These are phyloP conservation scores for Penicillium sp. DNA, from an alignment of 2,329 filamentous ascomycete genomes.

Conservation along the genomic window DNA sequence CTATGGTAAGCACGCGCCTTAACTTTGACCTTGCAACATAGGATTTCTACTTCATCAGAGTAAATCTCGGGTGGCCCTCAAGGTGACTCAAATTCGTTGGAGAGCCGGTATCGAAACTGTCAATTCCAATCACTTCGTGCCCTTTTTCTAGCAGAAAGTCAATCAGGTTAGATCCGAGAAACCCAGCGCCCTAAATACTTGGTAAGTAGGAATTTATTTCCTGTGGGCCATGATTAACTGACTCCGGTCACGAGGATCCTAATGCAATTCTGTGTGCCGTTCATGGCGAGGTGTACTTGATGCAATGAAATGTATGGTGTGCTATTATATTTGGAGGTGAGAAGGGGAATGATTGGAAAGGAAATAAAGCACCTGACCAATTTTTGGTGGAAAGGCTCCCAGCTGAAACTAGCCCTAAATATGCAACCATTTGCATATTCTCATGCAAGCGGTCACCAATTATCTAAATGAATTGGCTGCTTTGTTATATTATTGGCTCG, in stretches of 20 bases:
- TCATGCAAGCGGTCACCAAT: not conserved
- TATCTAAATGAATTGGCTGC: not conserved
- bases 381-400: not conserved
- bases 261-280: not conserved
- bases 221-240: not conserved
- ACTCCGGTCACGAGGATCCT: not conserved
- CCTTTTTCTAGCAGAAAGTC: slow-evolving; percentile 15
- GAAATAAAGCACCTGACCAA: not conserved
- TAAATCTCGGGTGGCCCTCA: slow-evolving; percentile 7
- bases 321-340: not conserved
- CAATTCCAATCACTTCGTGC: slow-evolving; percentile 14
- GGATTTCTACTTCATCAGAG: slow-evolving; percentile 5
- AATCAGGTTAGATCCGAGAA: slow-evolving; percentile 18
- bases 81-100: slow-evolving; percentile 11
- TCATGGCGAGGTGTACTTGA: not conserved
- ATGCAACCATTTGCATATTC: no score
- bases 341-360: not conserved
- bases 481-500: not conserved
- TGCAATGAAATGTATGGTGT: not conserved
- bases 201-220: not conserved
- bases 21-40: not conserved
- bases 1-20: not conserved
- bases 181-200: slow-evolving; percentile 12
- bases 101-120: slow-evolving; percentile 16
- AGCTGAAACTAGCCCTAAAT: not conserved